Base-by-base conservation (phyloP, 164 flowering plant genomes). In the Litsea cubeba region DNA sequence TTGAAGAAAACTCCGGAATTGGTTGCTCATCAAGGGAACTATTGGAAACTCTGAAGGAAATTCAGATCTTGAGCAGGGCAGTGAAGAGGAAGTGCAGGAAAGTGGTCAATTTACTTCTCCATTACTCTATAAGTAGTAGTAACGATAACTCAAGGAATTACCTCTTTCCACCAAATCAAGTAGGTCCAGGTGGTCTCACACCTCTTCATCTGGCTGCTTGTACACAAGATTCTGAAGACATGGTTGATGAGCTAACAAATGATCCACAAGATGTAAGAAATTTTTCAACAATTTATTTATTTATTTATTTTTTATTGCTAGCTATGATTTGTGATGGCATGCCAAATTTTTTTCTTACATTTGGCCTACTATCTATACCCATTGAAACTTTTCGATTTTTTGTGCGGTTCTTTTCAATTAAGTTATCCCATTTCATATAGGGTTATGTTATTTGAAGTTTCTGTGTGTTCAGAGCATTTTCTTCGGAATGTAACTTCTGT, bases 161-260 rank as follows among this genome's bases (percentile, higher is more conserved):
- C 62, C 77, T 94, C 25, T 94, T 92, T 75, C 75, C 83, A 10
- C 97, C 98, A 23, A 85, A 89, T 83, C 67, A 81, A 67, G 81
- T 74, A 3, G 97, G 97, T 22, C 89, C 97, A 74, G 94, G 93
- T 35, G 95, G 93, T 32, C 46, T 92, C 72, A 89, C 98, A 26
- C 97, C 98, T 75, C 76, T 94, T 51, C 98, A 94, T 84, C 81
- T 94, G 77, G 96, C 96, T 80, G 98, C 98, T 70, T 86, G 84
- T 76, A 87, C 83, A 1, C 82, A 86, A 12, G 88, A 75, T 24
- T 86, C 94, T 1, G 88, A 87, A 63, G 88, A 85, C 66, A 70
- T 92, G 58, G 79, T 94, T 64, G 95, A 94, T 81, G 85, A 87
- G 63, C 73, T 94, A 78, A 94, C 96, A 67, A 89, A 78, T 81